phyloP scores from a whole-genome alignment of 345 rosid genomes.

The Theobroma cacao region DNA sequence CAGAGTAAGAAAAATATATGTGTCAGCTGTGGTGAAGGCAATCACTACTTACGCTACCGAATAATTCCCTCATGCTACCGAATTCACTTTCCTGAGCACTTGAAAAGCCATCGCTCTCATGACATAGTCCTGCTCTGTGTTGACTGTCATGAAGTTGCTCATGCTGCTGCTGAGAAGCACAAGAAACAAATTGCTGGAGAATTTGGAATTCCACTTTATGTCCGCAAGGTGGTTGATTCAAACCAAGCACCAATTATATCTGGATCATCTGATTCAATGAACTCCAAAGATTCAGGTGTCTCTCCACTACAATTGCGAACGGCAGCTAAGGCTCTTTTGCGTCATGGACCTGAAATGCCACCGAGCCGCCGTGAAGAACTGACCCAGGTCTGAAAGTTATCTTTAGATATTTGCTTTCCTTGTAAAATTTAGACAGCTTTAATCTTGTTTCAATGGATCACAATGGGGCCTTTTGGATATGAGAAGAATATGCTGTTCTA shows the following conservation, averaged over 20 bases:
- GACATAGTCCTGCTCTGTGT: slow-evolving; percentile 95
- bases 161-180: slow-evolving; percentile 94
- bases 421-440: not conserved
- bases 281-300: slow-evolving; percentile 64
- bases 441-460: not conserved
- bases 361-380: slow-evolving; percentile 68
- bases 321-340: slow-evolving; percentile 95
- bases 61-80: slow-evolving; percentile 96
- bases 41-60: slow-evolving; percentile 88
- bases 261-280: slow-evolving; percentile 37
- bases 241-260: slow-evolving; percentile 37
- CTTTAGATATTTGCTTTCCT: not conserved
- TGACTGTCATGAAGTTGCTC: slow-evolving; percentile 95
- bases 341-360: slow-evolving; percentile 90
- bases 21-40: slow-evolving; percentile 94
- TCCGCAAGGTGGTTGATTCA: slow-evolving; percentile 67
- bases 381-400: slow-evolving; percentile 45
- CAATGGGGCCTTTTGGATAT: not conserved
- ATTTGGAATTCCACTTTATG: slow-evolving; percentile 85
- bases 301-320: slow-evolving; percentile 86
- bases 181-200: slow-evolving; percentile 71
- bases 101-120: slow-evolving; percentile 98
- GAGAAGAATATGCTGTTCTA: not conserved
- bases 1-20: slow-evolving; percentile 93
- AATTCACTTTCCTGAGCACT: slow-evolving; percentile 94